phyloP scores from a whole-genome alignment of 169 alveolate species.

The Neospora caninum region DNA sequence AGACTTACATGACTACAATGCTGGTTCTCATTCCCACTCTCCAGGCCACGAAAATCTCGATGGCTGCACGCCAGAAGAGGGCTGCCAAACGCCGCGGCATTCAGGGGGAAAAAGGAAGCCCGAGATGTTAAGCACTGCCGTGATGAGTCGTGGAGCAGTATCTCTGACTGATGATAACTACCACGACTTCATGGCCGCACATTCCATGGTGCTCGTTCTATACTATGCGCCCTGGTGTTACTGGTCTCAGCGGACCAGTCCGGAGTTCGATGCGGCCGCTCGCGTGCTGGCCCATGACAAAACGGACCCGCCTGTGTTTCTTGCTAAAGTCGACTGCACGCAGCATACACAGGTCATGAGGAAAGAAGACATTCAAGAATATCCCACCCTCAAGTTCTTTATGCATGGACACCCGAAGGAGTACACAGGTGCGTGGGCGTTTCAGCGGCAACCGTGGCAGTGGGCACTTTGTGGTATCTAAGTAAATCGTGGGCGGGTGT shows the following conservation, averaged over 20 bases:
- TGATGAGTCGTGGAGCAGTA: constrained; percentile 53
- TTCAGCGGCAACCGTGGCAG: not conserved
- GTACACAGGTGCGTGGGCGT: constrained; percentile 70
- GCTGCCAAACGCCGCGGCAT: not conserved
- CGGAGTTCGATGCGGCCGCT: constrained; percentile 74
- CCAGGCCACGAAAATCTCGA: not conserved
- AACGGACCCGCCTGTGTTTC: constrained; percentile 9
- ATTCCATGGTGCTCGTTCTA: constrained; percentile 36
- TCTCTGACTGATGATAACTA: constrained; percentile 21
- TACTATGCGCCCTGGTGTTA: constrained; percentile 67
- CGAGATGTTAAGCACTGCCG: constrained; percentile 36
- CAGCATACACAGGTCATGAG: constrained; percentile 61
- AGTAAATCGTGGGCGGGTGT: too few species aligned
- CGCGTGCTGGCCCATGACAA: constrained; percentile 29
- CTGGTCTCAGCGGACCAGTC: constrained; percentile 54
- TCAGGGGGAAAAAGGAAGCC: not conserved
- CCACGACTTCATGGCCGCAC: not conserved
- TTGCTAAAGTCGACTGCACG: constrained; percentile 59
- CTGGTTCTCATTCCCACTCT: not conserved
- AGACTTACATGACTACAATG: not conserved
- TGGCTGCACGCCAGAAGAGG: constrained; percentile 1
- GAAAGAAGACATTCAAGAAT: constrained; percentile 75
- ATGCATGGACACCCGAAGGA: constrained; percentile 68
- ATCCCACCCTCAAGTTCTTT: constrained; percentile 80
- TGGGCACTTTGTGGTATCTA: not conserved